Percentiles rank a stretch among this genome's conserved stretches.
These are phyloP conservation scores for Scedosporium aurantiacum DNA, from an alignment of 2,329 filamentous ascomycete species.

Conservation along the genomic window DNA sequence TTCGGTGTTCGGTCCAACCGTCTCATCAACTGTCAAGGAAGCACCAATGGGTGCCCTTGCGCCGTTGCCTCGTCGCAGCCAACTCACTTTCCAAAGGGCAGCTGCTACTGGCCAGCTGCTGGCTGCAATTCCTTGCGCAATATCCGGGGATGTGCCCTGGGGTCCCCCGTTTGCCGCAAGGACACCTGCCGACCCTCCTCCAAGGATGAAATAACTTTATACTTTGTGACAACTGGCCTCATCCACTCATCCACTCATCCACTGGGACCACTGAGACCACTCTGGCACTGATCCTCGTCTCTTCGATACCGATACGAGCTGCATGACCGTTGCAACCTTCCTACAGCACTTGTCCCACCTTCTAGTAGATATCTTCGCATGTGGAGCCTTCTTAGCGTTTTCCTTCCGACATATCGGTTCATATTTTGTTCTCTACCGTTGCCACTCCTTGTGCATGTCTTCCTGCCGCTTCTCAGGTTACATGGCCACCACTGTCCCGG, in stretches of 20 bases:
- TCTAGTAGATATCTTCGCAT: not conserved
- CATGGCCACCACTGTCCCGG: not conserved
- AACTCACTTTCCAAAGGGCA: not conserved
- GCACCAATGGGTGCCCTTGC: no score
- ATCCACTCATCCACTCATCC: no score
- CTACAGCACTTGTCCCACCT: not conserved
- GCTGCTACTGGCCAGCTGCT: not conserved
- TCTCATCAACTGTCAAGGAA: no score
- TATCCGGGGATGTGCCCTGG: not conserved
- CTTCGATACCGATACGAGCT: not conserved
- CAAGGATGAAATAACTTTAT: not conserved
- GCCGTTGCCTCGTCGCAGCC: not conserved
- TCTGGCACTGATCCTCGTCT: not conserved
- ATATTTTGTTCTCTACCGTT: not conserved
- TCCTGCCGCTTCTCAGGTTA: not conserved
- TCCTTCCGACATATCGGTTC: not conserved
- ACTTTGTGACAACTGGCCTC: not conserved
- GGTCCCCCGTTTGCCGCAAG: not conserved
- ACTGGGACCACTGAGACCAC: no score
- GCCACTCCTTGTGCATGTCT: not conserved
- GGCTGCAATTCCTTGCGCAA: not conserved
- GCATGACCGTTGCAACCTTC: not conserved
- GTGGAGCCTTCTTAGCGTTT: not conserved
- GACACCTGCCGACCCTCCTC: not conserved
- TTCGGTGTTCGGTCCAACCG: no score